Base-by-base conservation (phyloP, 371 early-diverging fungal species). In the Lichtheimia ramosa region DNA sequence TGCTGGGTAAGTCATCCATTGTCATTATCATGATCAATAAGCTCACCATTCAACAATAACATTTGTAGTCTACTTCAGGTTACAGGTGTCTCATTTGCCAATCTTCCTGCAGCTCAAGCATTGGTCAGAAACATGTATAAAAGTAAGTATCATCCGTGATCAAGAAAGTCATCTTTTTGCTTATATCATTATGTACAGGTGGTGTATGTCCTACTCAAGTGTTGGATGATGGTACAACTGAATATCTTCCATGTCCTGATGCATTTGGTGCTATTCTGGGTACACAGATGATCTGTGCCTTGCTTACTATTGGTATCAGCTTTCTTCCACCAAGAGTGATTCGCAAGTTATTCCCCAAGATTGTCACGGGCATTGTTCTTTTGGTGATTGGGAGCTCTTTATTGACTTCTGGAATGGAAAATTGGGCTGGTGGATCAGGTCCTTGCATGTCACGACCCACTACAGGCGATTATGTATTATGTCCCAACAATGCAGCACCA, bases 211-310 rank as follows among this genome's bases (percentile, higher is more conserved):
- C 83, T 28, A 74, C 71, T 43, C 69, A 71, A 50, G 10, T 71
- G 3, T 53, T 66, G 5, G 43, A 66, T 5, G 81, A 80, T 55
- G 83, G 83, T 27, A 66, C 77, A 10, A 63, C 56, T 14, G 64
- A 50, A 10, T 69, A 83, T 25, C 57, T 77, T 5, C 79, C 83
- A 18, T 83, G 83, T 28, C 83, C 83, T 12, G 65, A 77, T 48
- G 83, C 79, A 1, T 83, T 71, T 72, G 83, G 83, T 15, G 79
- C 83, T n/a, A 66, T 83, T 43, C 61, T 83, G 8, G 83, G 83
- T n/a, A 83, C 83, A 1, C 76, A 69, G 18, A 74, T 82, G 74
- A 28, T 83, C 5, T 80, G 83, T 41, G 70, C 82, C 3, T 28
- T 76, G 12, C 61, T 83, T 20, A 71, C 72, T 8, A 75, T 83